A percentile compares a stretch with the other conserved stretches of the same genome.
Conservation (phyloP, 345 rosid species). For the Dipteronia sinensis region DNA sequence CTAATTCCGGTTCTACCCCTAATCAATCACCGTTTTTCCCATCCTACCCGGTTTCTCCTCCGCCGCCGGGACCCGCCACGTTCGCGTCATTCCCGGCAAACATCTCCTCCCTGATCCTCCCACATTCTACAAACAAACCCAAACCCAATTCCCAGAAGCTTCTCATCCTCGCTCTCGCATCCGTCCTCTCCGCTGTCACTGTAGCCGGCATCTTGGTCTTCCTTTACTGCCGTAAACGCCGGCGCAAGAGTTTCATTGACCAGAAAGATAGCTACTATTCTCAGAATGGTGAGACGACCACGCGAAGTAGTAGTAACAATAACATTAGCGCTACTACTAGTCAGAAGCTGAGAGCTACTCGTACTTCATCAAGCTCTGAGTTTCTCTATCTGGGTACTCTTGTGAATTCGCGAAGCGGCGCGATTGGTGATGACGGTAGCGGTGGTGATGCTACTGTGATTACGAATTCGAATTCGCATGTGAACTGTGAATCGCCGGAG, state of each 20-base stretch:
- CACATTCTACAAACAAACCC: constrained; percentile 50
- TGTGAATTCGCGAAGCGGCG: constrained; percentile 44
- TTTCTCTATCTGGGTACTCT: constrained; percentile 84
- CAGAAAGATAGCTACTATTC: constrained; percentile 44
- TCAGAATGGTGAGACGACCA: constrained; percentile 34
- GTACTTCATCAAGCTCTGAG: constrained; percentile 66
- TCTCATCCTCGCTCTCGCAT: constrained; percentile 49
- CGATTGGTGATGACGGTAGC: constrained; percentile 30
- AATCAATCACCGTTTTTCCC: constrained; percentile 77
- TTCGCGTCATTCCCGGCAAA: constrained; percentile 93
- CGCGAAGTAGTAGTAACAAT: constrained; percentile 23
- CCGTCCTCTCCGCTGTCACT: constrained; percentile 48
- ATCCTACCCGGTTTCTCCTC: constrained; percentile 65
- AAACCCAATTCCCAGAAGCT: constrained; percentile 49
- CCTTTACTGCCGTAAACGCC: constrained; percentile 54
- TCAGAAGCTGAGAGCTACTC: constrained; percentile 42
- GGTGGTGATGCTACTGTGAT: neutral
- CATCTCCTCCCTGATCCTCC: constrained; percentile 82
- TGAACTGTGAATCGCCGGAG: constrained; percentile 65
- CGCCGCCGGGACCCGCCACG: constrained; percentile 68
- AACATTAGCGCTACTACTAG: neutral
- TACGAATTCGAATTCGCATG: constrained; percentile 7
- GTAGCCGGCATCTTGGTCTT: constrained; percentile 38
- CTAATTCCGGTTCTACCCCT: constrained; percentile 47
- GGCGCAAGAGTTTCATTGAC: constrained; percentile 25